Percentiles rank a stretch among this genome's conserved stretches.
Evolutionary conservation across 768 basidiomycete genomes (phyloP).

Genomic region (Auricularia heimuer): DNA sequence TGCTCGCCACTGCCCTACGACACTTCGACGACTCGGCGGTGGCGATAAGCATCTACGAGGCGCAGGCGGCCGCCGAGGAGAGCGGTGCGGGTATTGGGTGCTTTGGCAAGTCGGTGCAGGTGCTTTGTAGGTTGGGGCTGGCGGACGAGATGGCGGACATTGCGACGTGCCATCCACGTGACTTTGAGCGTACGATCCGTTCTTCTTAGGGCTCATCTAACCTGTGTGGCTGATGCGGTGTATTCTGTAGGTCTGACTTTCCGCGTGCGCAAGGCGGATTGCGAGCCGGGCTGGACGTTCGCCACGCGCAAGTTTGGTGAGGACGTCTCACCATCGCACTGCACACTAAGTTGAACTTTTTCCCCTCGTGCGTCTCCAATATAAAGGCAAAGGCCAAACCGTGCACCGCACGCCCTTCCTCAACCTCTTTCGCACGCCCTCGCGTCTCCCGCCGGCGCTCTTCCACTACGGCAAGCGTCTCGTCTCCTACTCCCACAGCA

Average conservation of each 20-base stretch:
- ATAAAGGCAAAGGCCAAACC: constrained; percentile 19
- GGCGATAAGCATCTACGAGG: constrained; percentile 22
- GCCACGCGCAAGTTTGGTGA: constrained; percentile 4
- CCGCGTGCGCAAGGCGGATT: constrained; percentile 36
- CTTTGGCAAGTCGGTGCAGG: constrained; percentile 21
- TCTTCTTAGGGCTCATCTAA: not conserved
- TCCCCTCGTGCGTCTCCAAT: not conserved
- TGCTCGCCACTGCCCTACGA: constrained; percentile 20
- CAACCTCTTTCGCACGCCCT: constrained; percentile 21
- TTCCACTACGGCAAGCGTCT: no score
- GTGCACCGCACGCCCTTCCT: constrained; percentile 46
- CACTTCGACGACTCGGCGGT: constrained; percentile 14
- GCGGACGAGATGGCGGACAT: constrained; percentile 15
- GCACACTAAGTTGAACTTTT: not conserved
- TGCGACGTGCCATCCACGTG: constrained; percentile 15
- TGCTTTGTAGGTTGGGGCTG: constrained; percentile 18
- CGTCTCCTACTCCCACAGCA: no score
- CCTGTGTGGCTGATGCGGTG: no score
- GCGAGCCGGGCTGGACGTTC: constrained; percentile 20
- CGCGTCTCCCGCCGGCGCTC: no score
- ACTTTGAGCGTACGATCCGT: constrained; percentile 6
- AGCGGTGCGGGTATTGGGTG: constrained; percentile 36
- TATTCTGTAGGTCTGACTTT: constrained; percentile 30
- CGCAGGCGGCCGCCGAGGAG: constrained; percentile 35
- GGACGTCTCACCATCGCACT: not conserved